Percentiles rank a stretch among this genome's conserved stretches.
Conservation (phyloP, 2,329 filamentous ascomycete species). For the Monosporascus sp. region DNA sequence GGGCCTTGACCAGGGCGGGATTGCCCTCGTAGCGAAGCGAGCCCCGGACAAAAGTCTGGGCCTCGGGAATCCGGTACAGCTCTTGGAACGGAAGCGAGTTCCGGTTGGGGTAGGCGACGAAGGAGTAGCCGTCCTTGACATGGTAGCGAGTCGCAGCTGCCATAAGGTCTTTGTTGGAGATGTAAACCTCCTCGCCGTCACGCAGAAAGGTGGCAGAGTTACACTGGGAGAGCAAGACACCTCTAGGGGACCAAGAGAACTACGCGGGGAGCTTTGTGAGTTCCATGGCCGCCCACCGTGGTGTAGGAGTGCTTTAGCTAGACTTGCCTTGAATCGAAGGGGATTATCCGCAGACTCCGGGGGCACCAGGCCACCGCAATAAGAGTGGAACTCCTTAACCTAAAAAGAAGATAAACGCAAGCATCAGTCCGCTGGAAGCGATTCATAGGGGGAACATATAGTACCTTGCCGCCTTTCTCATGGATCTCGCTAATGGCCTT, state of each 20-base stretch:
- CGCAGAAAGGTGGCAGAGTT: slow-evolving; percentile 62
- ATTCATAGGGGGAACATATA: no score
- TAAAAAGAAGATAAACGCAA: background rate
- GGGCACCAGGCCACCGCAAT: slow-evolving; percentile 57
- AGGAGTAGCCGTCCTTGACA: slow-evolving; percentile 51
- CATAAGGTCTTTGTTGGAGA: slow-evolving; percentile 50
- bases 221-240: slow-evolving; percentile 60
- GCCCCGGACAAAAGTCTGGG: slow-evolving; percentile 61
- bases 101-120: slow-evolving; percentile 67
- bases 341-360: slow-evolving; percentile 31
- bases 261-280: slow-evolving; percentile 21
- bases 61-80: slow-evolving; percentile 65
- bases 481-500: slow-evolving; percentile 64
- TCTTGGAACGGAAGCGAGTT: slow-evolving; percentile 62
- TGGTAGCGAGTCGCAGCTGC: slow-evolving; percentile 61
- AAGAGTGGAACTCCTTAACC: slow-evolving; percentile 59
- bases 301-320: background rate
- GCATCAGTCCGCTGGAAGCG: no score
- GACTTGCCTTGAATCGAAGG: slow-evolving; percentile 1
- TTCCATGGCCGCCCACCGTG: no score
- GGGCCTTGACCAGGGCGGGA: slow-evolving; percentile 60
- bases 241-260: slow-evolving; percentile 62
- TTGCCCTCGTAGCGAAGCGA: slow-evolving; percentile 65
- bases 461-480: slow-evolving; percentile 55
- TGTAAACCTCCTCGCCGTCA: slow-evolving; percentile 49